Evolutionary conservation across 2,329 filamentous ascomycete species (phyloP).

Genomic region (Alternaria consortialis): DNA sequence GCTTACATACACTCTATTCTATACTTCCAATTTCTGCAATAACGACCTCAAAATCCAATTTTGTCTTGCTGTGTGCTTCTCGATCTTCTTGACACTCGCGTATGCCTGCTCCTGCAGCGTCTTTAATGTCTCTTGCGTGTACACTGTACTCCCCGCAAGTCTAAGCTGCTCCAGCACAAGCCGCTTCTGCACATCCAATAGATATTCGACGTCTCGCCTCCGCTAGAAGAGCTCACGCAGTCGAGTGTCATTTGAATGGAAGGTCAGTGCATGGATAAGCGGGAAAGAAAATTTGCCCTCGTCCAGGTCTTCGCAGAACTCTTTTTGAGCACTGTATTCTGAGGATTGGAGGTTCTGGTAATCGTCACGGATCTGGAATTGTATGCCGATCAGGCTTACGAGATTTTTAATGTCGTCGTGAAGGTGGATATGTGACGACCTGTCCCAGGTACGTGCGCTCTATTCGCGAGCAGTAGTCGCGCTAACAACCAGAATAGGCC

Average conservation of each 20-base stretch:
- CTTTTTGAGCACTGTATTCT: conserved; percentile 82
- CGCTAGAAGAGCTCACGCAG: not conserved
- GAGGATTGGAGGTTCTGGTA: conserved; percentile 76
- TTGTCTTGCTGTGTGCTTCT: not conserved
- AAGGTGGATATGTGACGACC: not conserved
- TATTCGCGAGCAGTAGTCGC: not conserved
- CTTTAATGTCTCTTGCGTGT: conserved; percentile 1
- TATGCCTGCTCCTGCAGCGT: not conserved
- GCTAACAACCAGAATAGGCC: not conserved
- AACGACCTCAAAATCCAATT: conserved; percentile 7
- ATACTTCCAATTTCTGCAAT: not conserved
- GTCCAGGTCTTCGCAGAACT: conserved; percentile 88
- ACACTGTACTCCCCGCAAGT: not conserved
- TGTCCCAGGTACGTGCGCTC: too few relatives aligned
- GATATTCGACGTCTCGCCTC: not conserved
- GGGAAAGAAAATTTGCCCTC: conserved; percentile 84
- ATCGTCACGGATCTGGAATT: conserved; percentile 86
- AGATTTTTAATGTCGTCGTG: not conserved
- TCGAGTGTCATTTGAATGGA: not conserved
- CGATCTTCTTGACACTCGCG: not conserved
- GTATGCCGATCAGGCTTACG: not conserved
- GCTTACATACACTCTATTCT: not conserved
- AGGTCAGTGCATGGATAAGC: not conserved
- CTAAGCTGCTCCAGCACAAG: not conserved
- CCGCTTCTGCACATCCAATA: conserved; percentile 2